Percentiles rank a stretch among this genome's conserved stretches.
These are phyloP conservation scores for Anisodus tanguticus DNA, from an alignment of 257 asterid species.

Conservation along the genomic window DNA sequence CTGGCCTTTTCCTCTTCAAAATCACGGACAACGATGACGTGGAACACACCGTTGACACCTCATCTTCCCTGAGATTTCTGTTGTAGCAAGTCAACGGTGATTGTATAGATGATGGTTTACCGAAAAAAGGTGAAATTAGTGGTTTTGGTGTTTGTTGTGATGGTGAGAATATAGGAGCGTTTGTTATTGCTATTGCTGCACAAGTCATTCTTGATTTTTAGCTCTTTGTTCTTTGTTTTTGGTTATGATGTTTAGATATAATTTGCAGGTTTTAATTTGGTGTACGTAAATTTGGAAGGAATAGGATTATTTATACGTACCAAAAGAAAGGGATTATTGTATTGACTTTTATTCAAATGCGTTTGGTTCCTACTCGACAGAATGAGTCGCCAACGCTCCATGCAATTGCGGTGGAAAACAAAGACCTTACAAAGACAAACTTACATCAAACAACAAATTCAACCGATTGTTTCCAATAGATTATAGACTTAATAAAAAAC, in stretches of 20 bases:
- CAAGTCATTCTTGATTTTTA: conserved; percentile 16
- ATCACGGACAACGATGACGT: conserved; percentile 32
- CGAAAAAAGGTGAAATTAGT: conserved; percentile 4
- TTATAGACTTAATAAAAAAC: too few species aligned
- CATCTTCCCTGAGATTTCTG: conserved; percentile 2
- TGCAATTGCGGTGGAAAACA: neutral
- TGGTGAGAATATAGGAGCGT: conserved; percentile 7
- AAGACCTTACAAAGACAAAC: neutral
- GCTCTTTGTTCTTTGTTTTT: neutral
- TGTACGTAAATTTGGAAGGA: neutral
- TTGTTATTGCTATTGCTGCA: conserved; percentile 25
- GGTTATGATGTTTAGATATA: neutral
- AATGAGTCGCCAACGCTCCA: conserved; percentile 16
- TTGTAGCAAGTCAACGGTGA: conserved; percentile 25
- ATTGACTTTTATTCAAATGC: neutral
- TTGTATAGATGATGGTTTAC: neutral
- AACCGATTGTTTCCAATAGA: too few species aligned
- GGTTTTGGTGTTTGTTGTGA: neutral
- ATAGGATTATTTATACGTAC: neutral
- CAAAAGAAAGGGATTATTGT: too few species aligned
- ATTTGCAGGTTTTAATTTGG: neutral
- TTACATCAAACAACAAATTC: too few species aligned
- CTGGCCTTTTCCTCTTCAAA: conserved; percentile 78
- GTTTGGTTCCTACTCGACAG: neutral
- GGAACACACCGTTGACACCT: neutral